These are phyloP conservation scores for Calonectria crousiana DNA, from an alignment of 2,329 filamentous ascomycete genomes.

Conservation along the genomic window DNA sequence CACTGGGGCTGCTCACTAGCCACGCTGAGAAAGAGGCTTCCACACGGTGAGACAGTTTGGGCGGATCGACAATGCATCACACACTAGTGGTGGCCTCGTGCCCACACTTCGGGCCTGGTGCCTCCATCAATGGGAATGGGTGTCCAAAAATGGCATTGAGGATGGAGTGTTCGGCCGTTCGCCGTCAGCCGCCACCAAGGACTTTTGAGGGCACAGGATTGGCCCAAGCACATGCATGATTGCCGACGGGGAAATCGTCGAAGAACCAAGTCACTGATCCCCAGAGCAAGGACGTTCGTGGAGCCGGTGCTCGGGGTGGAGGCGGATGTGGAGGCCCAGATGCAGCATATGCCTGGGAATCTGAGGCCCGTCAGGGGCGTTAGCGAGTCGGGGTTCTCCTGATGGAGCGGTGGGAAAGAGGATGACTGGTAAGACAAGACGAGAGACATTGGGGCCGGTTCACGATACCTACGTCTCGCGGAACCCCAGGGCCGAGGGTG, in stretches of 20 bases:
- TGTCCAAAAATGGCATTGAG: neutral
- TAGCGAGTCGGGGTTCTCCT: neutral
- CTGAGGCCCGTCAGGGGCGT: conserved; percentile 4
- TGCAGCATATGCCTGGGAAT: neutral
- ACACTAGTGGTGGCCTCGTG: neutral
- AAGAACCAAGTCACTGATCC: neutral
- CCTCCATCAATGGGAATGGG: neutral
- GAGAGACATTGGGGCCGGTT: neutral
- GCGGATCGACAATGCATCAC: neutral
- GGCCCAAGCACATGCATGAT: neutral
- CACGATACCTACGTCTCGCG: neutral
- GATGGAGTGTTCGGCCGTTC: conserved; percentile 1
- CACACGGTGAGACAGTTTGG: neutral
- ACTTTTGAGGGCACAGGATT: neutral
- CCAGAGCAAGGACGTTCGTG: neutral
- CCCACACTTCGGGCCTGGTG: neutral
- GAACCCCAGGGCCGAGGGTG: neutral
- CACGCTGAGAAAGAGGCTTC: neutral
- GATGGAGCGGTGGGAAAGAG: neutral
- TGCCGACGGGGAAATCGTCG: neutral
- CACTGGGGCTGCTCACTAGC: conserved; percentile 3
- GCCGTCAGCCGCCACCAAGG: neutral
- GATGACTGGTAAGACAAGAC: neutral
- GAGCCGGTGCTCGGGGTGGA: neutral
- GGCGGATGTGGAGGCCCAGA: neutral